These are phyloP conservation scores for Murraya koenigii DNA, from an alignment of 345 rosid genomes.

Conservation along the genomic window DNA sequence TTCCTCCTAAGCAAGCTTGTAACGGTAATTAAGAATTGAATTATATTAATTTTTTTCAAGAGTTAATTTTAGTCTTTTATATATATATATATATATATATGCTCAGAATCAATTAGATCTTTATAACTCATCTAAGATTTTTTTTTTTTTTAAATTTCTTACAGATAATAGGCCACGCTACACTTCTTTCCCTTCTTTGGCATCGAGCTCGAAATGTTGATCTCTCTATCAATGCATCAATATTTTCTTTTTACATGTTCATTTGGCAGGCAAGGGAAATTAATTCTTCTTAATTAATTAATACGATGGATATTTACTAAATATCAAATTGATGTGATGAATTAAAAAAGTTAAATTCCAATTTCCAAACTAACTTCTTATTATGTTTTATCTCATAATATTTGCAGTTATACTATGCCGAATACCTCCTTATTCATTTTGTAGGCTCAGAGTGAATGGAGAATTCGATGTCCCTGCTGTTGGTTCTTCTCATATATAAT, in stretches of 20 bases:
- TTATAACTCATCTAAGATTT: too few relatives aligned
- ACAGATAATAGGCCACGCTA: slow-evolving; percentile 29
- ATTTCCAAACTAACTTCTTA: background rate
- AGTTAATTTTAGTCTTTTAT: too few relatives aligned
- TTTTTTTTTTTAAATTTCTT: background rate
- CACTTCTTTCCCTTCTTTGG: slow-evolving; percentile 20
- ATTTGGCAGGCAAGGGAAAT: slow-evolving; percentile 25
- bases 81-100: background rate
- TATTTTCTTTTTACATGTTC: slow-evolving; percentile 31
- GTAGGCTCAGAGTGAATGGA: slow-evolving; percentile 17
- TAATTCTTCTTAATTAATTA: too few relatives aligned
- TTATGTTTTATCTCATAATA: background rate
- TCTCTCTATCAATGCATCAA: slow-evolving; percentile 14
- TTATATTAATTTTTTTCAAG: too few relatives aligned
- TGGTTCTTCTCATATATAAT: too few relatives aligned
- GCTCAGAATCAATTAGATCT: too few relatives aligned
- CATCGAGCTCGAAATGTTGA: slow-evolving; percentile 23
- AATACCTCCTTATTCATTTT: slow-evolving; percentile 30
- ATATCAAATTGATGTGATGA: background rate
- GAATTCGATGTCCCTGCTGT: too few relatives aligned
- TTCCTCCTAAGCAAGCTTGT: slow-evolving; percentile 18
- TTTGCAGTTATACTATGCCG: slow-evolving; percentile 28
- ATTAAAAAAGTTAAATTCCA: too few relatives aligned
- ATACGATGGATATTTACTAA: background rate
- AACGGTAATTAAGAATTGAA: slow-evolving; percentile 8